Percentiles rank a stretch among this genome's conserved stretches.
phyloP scores from a whole-genome alignment of 306 rosid genomes.

The Betula pendula region DNA sequence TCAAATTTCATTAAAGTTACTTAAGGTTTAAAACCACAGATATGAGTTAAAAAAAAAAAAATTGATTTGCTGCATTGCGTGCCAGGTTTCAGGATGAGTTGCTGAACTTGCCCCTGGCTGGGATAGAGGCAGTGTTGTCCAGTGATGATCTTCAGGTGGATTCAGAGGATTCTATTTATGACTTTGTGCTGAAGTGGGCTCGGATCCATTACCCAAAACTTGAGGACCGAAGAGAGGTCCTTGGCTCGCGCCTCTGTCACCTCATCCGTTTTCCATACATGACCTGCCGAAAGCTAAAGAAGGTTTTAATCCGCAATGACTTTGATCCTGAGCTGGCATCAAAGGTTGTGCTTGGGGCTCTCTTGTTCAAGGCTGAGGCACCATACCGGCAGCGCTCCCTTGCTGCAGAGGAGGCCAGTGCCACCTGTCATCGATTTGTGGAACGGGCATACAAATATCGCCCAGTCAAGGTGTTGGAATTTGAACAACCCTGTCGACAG shows the following conservation, averaged over 20 bases:
- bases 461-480: constrained; percentile 50
- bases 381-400: constrained; percentile 32
- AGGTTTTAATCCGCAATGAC: constrained; percentile 40
- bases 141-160: constrained; percentile 47
- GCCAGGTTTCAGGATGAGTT: constrained; percentile 44
- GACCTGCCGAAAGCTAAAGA: constrained; percentile 49
- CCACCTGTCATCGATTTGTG: constrained; percentile 33
- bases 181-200: constrained; percentile 50
- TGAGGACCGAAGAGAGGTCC: constrained; percentile 38
- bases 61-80: constrained; percentile 7
- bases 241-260: constrained; percentile 39
- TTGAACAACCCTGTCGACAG: constrained; percentile 33
- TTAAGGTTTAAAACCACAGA: not conserved
- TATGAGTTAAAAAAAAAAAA: not conserved
- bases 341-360: constrained; percentile 53
- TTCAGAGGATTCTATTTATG: constrained; percentile 49
- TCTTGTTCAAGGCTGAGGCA: constrained; percentile 49
- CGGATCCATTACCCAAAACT: constrained; percentile 39
- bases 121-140: constrained; percentile 48
- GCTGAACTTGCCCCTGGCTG: constrained; percentile 52
- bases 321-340: constrained; percentile 40
- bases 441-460: constrained; percentile 44
- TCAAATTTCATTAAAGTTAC: not conserved
- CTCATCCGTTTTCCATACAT: constrained; percentile 54
- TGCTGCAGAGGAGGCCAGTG: constrained; percentile 29